Evolutionary conservation across 2,329 filamentous ascomycete genomes (phyloP).

Genomic region (Xylogone sp.): DNA sequence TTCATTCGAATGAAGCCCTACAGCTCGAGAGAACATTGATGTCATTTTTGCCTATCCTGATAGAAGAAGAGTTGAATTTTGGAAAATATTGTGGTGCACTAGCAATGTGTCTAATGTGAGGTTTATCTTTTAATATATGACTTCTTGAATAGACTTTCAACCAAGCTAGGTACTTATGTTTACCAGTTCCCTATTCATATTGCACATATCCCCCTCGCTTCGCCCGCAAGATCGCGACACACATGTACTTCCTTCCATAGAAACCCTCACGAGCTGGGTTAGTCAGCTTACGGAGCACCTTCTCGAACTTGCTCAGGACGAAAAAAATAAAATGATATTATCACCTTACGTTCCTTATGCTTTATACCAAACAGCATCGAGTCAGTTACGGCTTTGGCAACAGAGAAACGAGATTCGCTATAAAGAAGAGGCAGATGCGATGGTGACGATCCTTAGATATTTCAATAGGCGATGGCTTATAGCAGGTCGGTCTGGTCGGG

Average conservation of each 20-base stretch:
- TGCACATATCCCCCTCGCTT: no score
- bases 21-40: constrained; percentile 8
- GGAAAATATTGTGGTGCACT: constrained; percentile 4
- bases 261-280: no score
- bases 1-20: constrained; percentile 4
- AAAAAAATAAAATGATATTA: not conserved
- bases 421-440: constrained; percentile 1
- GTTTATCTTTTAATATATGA: no score
- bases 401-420: constrained; percentile 1
- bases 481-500: no score
- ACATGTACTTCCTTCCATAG: no score
- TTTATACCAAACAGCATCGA: constrained; percentile 5
- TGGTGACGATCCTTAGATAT: not conserved
- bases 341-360: constrained; percentile 5
- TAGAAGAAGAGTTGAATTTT: constrained; percentile 3
- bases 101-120: no score
- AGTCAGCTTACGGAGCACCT: no score
- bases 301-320: no score
- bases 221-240: no score
- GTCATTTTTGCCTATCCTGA: constrained; percentile 4
- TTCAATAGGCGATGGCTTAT: constrained; percentile 4
- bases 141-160: no score
- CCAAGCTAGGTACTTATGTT: not conserved
- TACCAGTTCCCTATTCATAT: no score
- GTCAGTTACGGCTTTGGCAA: constrained; percentile 5